Evolutionary conservation across 345 rosid genomes (phyloP), one percentile per base, ranked within the genome.

Genomic region (Eucalyptus curtisii): DNA sequence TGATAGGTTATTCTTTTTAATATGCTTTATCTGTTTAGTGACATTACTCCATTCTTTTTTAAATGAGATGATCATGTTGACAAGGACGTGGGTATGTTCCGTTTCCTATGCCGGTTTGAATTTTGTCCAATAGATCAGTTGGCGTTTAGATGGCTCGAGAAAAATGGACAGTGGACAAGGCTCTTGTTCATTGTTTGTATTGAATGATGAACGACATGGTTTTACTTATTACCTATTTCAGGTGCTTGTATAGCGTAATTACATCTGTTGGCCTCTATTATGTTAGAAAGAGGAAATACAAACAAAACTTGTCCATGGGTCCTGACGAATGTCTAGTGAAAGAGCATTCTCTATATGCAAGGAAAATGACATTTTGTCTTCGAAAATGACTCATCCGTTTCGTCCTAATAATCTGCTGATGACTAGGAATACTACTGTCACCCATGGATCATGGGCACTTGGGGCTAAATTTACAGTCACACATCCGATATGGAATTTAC

Each of bases 1-100:
- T 97, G 92, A 94, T 91, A 87, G 88, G 86, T 90, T 90, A 87
- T 88, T 92, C 89, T 93, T 91, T 86, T 85, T 37, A 49, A 55
- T 84, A 89, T 91, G 91, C 86, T 88, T 88, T 87, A 19, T 90
- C 87, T 86, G 84, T 53, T 30, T n/a, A 86, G 61, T 50, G 31
- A 86, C 87, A 31, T 42, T 59, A 86, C 19, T 44, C 87, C 87
- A 49, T 52, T 47, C 53, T 52, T 93, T 87, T n/a, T 55, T 55
- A 9, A 42, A 86, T 37, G 82, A 52, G 47, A 68, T 81, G 79
- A 68, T 89, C 64, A 52, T 87, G 86, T 85, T 59, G 90, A 86
- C 79, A 82, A 88, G 89, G 89, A 87, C 81, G 57, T 87, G 89
- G 90, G 88, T 57, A 50, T 87, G 87, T 86, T 79, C 42, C 22